Conservation (phyloP, 2,329 filamentous ascomycete species). For the Xylariaceae sp. region DNA sequence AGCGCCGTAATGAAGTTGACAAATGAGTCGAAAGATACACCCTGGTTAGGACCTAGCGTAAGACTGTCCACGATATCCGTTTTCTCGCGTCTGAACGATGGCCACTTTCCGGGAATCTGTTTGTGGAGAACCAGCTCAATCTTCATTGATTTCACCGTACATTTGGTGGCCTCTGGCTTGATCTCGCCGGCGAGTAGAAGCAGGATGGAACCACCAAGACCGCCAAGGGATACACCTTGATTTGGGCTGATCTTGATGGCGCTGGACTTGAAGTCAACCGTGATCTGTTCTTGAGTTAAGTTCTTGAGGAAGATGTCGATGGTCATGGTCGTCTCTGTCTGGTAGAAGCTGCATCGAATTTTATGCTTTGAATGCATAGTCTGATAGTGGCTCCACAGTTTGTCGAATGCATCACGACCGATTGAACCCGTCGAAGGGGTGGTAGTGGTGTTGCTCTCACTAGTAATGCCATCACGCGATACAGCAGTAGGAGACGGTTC, state of each 20-base stretch:
- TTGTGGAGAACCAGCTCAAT: constrained; percentile 74
- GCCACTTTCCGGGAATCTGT: constrained; percentile 63
- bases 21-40: constrained; percentile 22
- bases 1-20: constrained; percentile 16
- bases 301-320: constrained; percentile 39
- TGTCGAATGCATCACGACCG: constrained; percentile 17
- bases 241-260: constrained; percentile 23
- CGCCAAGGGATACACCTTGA: constrained; percentile 44
- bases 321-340: constrained; percentile 35
- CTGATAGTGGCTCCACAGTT: constrained; percentile 22
- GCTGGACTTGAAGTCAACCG: constrained; percentile 33
- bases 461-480: neutral
- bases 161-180: constrained; percentile 54
- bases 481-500: constrained; percentile 1
- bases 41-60: constrained; percentile 12
- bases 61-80: constrained; percentile 32
- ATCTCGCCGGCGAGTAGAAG: constrained; percentile 62
- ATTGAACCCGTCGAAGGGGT: neutral
- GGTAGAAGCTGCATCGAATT: constrained; percentile 40
- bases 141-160: constrained; percentile 67
- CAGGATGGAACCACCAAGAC: constrained; percentile 46
- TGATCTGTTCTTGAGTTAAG: constrained; percentile 37
- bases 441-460: neutral
- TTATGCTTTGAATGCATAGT: constrained; percentile 27
- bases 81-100: constrained; percentile 43